Evolutionary conservation across 805 yeast species (phyloP), one percentile per base, ranked within the genome.

Genomic region (Suhomyces vadensis): DNA sequence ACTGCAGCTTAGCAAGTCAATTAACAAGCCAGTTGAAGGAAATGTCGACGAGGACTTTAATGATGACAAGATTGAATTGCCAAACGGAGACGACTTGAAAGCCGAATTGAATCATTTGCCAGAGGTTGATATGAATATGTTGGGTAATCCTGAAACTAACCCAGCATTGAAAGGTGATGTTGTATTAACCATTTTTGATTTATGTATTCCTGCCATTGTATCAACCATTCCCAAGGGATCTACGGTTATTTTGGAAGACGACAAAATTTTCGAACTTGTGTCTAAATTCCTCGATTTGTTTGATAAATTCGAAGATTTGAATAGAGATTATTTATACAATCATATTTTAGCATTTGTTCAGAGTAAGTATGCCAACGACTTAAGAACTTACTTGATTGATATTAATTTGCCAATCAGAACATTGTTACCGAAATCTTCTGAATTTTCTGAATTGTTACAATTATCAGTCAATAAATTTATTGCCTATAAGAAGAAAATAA

Each of bases 121-220:
- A 0, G 97, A 90, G 51, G 87, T 90, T 24, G 94, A 90, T 58
- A 75, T 88, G 71, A 83, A 82, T 55, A 82, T 88, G 75, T 72
- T 91, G 52, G 97, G 97, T 20, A 82, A 82, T 49, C 83, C 85
- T n/a, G 95, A 87, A 39, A 79, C 88, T 20, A 92, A 51, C 81
- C 82, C 71, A 81, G 92, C 71, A 66, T 82, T 56, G 82, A 83
- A 44, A 69, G 82, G 68, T 64, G 81, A 55, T 48, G 71, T 71
- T 23, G 75, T 73, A n/a, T 64, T 71, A 45, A 64, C 75, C 1
- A 58, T 70, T 5, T 71, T 64, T 56, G 65, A 65, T 57, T 49
- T 65, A 53, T 52, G 73, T 57, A 51, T 65, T 26, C 64, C 65
- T n/a, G 57, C 63, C 49, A 45, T 65, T 13, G 29, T 54, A 47